Conservation (phyloP, 371 early-diverging fungal genomes). For the Mucor piriformis region DNA sequence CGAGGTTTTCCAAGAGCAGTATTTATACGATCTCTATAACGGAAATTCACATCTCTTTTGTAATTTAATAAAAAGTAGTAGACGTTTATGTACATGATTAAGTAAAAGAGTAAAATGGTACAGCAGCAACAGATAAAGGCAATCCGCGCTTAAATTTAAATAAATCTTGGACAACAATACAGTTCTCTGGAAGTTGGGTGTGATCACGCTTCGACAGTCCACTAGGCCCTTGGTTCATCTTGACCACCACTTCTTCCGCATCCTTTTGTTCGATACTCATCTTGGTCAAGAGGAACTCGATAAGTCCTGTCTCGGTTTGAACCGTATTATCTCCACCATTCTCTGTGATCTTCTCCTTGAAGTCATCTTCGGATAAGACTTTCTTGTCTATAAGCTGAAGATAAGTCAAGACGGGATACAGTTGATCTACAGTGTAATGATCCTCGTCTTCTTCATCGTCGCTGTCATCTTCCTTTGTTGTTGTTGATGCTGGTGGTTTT, state of each 20-base stretch:
- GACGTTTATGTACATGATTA: too few species aligned
- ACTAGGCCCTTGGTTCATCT: constrained; percentile 27
- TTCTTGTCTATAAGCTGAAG: constrained; percentile 7
- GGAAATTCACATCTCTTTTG: too few species aligned
- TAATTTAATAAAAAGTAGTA: too few species aligned
- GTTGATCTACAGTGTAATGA: constrained; percentile 22
- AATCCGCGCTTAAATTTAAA: constrained; percentile 62
- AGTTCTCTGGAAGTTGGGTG: constrained; percentile 41
- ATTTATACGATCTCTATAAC: too few species aligned
- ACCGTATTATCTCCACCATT: constrained; percentile 4
- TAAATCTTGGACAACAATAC: constrained; percentile 48
- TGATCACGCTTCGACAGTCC: constrained; percentile 29
- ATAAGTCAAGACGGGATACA: constrained; percentile 16
- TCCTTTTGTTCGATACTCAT: constrained; percentile 18
- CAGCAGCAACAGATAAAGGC: constrained; percentile 59
- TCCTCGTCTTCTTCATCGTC: constrained; percentile 4
- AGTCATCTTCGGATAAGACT: constrained; percentile 16
- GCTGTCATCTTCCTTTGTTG: background rate
- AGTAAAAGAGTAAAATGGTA: constrained; percentile 45
- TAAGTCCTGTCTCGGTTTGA: constrained; percentile 17
- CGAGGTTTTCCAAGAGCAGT: too few species aligned
- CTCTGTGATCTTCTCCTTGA: constrained; percentile 10
- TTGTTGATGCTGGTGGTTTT: constrained; percentile 24
- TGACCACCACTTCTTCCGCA: constrained; percentile 14
- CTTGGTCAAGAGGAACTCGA: constrained; percentile 2